A percentile compares a stretch with the other conserved stretches of the same genome.
Conservation (phyloP, 2,329 filamentous ascomycete species). For the Colletotrichum ledebouriae region DNA sequence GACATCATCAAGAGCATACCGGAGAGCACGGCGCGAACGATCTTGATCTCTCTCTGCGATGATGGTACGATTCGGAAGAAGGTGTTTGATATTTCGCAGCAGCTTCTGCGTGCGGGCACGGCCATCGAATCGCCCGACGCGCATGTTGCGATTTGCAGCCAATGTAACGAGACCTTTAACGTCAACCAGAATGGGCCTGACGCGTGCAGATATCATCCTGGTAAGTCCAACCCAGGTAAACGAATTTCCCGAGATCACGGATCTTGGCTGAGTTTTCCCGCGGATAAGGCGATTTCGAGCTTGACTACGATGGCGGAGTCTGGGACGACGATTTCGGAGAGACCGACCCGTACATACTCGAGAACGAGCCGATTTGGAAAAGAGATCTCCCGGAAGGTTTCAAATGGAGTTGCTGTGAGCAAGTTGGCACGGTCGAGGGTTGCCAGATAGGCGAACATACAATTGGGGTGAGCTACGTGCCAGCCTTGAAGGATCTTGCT, state of each 20-base stretch:
- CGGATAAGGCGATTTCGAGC: not conserved
- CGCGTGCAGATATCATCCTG: slow-evolving; percentile 2
- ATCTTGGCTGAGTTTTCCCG: not conserved
- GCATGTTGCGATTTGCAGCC: not conserved
- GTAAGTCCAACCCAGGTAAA: not conserved
- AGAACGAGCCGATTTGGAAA: not conserved
- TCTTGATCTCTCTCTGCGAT: slow-evolving; percentile 2
- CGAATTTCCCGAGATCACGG: not conserved
- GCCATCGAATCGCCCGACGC: not conserved
- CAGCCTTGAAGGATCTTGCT: not conserved
- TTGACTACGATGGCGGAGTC: not conserved
- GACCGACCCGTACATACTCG: not conserved
- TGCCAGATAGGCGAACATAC: slow-evolving; percentile 3
- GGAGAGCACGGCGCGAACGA: slow-evolving; percentile 17
- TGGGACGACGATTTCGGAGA: not conserved
- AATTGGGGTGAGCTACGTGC: not conserved
- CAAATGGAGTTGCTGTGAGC: slow-evolving; percentile 32
- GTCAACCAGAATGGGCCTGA: not conserved
- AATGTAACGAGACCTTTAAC: not conserved
- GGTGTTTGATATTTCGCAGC: not conserved
- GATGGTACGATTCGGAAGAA: not conserved
- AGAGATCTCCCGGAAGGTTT: slow-evolving; percentile 4
- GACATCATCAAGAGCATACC: slow-evolving; percentile 9
- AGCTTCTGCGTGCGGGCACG: not conserved
- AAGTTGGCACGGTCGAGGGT: slow-evolving; percentile 6